phyloP scores from a whole-genome alignment of 2,329 filamentous ascomycete genomes.

The Fusarium sp. region DNA sequence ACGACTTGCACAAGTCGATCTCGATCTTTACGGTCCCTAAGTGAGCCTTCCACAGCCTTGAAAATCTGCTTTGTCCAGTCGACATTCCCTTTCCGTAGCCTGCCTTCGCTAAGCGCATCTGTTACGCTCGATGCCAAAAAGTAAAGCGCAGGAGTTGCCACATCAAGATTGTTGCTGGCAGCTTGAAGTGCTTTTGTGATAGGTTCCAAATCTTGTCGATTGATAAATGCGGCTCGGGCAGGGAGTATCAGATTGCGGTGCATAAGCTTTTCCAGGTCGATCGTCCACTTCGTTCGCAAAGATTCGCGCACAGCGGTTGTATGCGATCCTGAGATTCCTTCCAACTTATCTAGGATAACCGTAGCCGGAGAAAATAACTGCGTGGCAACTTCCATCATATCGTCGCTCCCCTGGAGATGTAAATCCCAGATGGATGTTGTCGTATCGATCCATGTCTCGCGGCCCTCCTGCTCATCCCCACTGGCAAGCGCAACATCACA shows the following conservation, averaged over 20 bases:
- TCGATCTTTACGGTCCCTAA: slow-evolving; percentile 42
- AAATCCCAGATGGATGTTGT: slow-evolving; percentile 63
- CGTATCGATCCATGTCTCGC: slow-evolving; percentile 60
- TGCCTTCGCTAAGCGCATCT: slow-evolving; percentile 41
- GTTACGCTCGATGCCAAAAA: slow-evolving; percentile 52
- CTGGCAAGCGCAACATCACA: slow-evolving; percentile 55
- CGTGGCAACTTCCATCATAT: slow-evolving; percentile 61
- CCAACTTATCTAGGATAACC: slow-evolving; percentile 56
- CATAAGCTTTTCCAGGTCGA: slow-evolving; percentile 61
- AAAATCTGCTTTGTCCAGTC: slow-evolving; percentile 55
- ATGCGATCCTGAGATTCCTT: slow-evolving; percentile 43
- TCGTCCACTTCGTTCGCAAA: slow-evolving; percentile 54
- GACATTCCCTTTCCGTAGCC: slow-evolving; percentile 50
- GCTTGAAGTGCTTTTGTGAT: slow-evolving; percentile 56
- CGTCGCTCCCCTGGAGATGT: slow-evolving; percentile 61
- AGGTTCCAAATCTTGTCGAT: slow-evolving; percentile 55
- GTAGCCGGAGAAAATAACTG: slow-evolving; percentile 56
- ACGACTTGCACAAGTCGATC: slow-evolving; percentile 48
- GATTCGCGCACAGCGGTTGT: slow-evolving; percentile 19
- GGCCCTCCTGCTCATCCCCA: slow-evolving; percentile 51
- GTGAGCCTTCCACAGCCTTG: slow-evolving; percentile 46
- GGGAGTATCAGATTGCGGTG: slow-evolving; percentile 64
- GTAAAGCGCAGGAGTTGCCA: slow-evolving; percentile 59
- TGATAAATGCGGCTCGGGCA: slow-evolving; percentile 60
- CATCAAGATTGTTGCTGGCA: slow-evolving; percentile 49